phyloP scores from a whole-genome alignment of 345 rosid species.

The Populus deltoides region DNA sequence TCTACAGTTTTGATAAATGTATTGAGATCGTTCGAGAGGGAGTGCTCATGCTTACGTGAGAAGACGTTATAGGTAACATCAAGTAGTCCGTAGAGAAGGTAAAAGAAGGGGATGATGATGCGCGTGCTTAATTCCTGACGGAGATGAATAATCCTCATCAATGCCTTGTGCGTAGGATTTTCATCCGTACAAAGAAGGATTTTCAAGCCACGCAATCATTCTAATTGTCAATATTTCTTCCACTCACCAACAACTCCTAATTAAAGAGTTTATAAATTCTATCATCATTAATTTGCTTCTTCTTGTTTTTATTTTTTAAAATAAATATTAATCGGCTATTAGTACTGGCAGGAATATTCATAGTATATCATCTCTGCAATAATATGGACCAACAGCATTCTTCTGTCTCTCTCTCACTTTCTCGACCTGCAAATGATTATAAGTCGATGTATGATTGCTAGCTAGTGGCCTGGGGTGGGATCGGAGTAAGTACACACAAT shows the following conservation, averaged over 20 bases:
- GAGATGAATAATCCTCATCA: background rate
- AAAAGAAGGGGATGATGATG: background rate
- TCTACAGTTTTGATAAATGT: too few relatives aligned
- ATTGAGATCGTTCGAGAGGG: background rate
- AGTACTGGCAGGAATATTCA: background rate
- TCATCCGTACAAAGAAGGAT: background rate
- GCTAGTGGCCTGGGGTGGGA: background rate
- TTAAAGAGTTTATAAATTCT: background rate
- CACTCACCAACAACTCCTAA: background rate
- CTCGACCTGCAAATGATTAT: background rate
- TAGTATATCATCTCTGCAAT: background rate
- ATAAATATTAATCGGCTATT: background rate
- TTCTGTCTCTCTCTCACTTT: background rate
- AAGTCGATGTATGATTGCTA: background rate
- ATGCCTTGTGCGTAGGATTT: too few relatives aligned
- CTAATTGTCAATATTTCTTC: background rate
- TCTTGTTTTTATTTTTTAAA: background rate
- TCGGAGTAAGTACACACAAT: background rate
- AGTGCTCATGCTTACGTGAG: background rate
- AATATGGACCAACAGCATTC: background rate
- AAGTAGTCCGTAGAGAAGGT: background rate
- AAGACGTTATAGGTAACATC: background rate
- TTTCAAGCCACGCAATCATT: background rate
- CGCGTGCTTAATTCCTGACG: background rate
- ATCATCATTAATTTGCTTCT: background rate